A percentile compares a stretch with the other conserved stretches of the same genome.
Evolutionary conservation across 2,329 filamentous ascomycete species (phyloP).

Genomic region (Pyrenochaeta sp.): DNA sequence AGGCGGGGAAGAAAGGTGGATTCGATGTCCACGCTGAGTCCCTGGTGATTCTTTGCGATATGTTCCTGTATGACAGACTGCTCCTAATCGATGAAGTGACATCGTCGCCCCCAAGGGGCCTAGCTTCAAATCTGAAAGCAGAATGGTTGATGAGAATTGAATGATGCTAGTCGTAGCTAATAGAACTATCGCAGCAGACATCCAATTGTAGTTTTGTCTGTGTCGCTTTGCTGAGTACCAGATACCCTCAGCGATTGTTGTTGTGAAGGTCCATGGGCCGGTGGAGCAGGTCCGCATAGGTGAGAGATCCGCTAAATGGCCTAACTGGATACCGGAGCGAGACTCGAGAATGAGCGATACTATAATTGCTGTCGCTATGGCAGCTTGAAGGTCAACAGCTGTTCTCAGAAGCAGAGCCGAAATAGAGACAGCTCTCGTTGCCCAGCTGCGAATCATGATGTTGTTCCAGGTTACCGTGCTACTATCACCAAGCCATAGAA

Average conservation of each 20-base stretch:
- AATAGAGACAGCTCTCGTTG: constrained; percentile 5
- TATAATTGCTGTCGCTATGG: constrained; percentile 7
- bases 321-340: background rate
- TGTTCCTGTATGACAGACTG: constrained; percentile 4
- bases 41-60: constrained; percentile 3
- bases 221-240: constrained; percentile 5
- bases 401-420: constrained; percentile 8
- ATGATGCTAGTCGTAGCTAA: constrained; percentile 10
- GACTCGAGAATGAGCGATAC: constrained; percentile 8
- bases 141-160: constrained; percentile 12
- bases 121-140: constrained; percentile 12
- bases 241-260: background rate
- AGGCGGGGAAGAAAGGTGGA: constrained; percentile 11
- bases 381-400: constrained; percentile 7
- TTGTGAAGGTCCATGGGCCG: constrained; percentile 4
- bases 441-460: constrained; percentile 11
- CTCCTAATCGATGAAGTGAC: background rate
- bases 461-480: constrained; percentile 5
- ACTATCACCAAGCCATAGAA: constrained; percentile 7
- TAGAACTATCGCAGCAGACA: background rate
- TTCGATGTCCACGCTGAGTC: constrained; percentile 13
- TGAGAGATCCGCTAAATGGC: constrained; percentile 1
- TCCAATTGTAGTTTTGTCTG: background rate
- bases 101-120: constrained; percentile 4
- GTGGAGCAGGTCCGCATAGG: constrained; percentile 1